Evolutionary conservation across 345 rosid genomes (phyloP).

Genomic region (Salix suchowensis): DNA sequence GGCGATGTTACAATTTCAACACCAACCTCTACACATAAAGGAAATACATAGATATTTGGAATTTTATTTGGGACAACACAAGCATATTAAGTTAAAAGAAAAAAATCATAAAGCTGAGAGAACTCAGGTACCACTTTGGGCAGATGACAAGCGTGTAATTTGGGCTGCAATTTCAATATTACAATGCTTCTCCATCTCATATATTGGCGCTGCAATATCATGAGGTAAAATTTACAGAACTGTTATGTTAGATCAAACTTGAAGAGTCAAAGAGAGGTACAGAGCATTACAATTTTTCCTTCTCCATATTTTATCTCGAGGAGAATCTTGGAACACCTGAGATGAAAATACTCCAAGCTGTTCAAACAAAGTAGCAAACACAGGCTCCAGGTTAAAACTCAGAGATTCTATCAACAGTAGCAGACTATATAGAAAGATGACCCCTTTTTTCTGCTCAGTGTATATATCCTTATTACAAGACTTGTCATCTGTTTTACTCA

Average conservation of each 20-base stretch:
- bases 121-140: slow-evolving; percentile 43
- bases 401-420: background rate
- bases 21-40: background rate
- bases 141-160: slow-evolving; percentile 51
- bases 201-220: slow-evolving; percentile 65
- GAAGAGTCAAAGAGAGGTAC: slow-evolving; percentile 5
- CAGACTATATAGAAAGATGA: background rate
- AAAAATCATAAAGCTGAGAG: slow-evolving; percentile 9
- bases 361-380: slow-evolving; percentile 21
- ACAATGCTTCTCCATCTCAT: slow-evolving; percentile 97
- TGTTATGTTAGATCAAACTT: slow-evolving; percentile 15
- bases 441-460: background rate
- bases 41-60: background rate
- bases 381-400: slow-evolving; percentile 5
- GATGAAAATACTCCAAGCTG: slow-evolving; percentile 99
- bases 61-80: background rate
- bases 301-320: slow-evolving; percentile 67
- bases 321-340: slow-evolving; percentile 92
- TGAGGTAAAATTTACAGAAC: slow-evolving; percentile 13
- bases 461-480: background rate
- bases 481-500: background rate
- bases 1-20: background rate
- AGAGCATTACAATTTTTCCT: slow-evolving; percentile 60
- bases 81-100: background rate
- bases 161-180: slow-evolving; percentile 93